These are phyloP conservation scores for Barnettozyma botsteinii DNA, from an alignment of 805 yeast species.

Conservation along the genomic window DNA sequence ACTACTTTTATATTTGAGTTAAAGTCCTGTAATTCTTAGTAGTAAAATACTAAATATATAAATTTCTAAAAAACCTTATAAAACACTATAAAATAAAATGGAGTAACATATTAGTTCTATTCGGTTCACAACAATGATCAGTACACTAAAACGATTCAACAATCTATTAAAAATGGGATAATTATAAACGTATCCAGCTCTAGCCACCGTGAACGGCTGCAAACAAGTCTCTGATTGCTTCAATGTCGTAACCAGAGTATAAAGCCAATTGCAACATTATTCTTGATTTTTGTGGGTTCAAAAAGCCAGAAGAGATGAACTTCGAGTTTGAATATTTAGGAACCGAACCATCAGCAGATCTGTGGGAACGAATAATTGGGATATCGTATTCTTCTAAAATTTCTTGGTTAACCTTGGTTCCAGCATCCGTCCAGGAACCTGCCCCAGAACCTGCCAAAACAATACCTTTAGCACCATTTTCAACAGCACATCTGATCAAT, in stretches of 20 bases:
- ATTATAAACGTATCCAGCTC: no score
- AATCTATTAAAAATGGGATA: no score
- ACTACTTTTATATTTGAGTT: no score
- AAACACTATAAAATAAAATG: no score
- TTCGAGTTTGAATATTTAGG: slow-evolving; percentile 42
- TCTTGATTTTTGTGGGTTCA: slow-evolving; percentile 61
- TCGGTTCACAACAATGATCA: no score
- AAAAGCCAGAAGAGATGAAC: slow-evolving; percentile 52
- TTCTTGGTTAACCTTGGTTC: slow-evolving; percentile 38
- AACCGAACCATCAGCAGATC: slow-evolving; percentile 64
- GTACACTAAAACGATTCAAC: no score
- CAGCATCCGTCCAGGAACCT: slow-evolving; percentile 42
- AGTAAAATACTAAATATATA: no score
- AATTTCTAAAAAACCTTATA: no score
- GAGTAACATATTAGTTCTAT: no score
- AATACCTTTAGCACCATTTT: slow-evolving; percentile 43
- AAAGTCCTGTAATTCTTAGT: no score
- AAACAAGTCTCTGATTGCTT: slow-evolving; percentile 32
- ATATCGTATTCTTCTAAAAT: slow-evolving; percentile 31
- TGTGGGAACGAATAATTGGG: slow-evolving; percentile 55
- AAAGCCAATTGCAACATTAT: slow-evolving; percentile 52
- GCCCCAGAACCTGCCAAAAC: slow-evolving; percentile 69
- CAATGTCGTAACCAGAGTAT: slow-evolving; percentile 28
- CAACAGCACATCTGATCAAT: slow-evolving; percentile 40
- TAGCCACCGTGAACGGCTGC: slow-evolving; percentile 36